Conservation (phyloP, 116 monocot genomes). For the Trichopus zeylanicus region DNA sequence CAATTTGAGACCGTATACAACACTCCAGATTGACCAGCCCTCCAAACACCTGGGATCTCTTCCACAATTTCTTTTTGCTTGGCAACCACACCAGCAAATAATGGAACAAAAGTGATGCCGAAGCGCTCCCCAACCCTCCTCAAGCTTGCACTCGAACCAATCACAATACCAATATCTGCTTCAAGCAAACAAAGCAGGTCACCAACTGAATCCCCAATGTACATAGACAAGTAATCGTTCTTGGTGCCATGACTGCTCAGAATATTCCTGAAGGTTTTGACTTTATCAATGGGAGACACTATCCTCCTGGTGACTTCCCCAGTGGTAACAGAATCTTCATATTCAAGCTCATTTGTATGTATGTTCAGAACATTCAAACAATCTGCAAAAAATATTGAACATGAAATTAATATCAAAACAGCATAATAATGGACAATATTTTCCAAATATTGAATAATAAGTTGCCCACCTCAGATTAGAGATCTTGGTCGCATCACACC, state of each 20-base stretch:
- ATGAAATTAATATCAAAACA: background rate
- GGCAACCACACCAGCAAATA: constrained; percentile 52
- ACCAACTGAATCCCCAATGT: constrained; percentile 83
- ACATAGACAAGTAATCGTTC: constrained; percentile 38
- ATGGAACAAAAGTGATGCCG: constrained; percentile 69
- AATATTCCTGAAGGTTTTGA: constrained; percentile 44
- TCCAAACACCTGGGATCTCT: constrained; percentile 26
- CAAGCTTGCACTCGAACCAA: constrained; percentile 72
- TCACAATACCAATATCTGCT: constrained; percentile 88
- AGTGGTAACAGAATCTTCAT: constrained; percentile 52
- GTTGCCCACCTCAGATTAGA: no score
- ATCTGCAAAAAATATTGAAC: constrained; percentile 22
- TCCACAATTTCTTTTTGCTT: constrained; percentile 50
- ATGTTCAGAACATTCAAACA: constrained; percentile 39
- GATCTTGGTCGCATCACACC: no score
- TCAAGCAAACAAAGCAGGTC: constrained; percentile 83
- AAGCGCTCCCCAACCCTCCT: constrained; percentile 60
- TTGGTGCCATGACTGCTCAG: constrained; percentile 4
- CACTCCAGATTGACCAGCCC: constrained; percentile 56
- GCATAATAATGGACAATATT: background rate
- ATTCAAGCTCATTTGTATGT: constrained; percentile 78
- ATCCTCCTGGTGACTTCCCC: constrained; percentile 61
- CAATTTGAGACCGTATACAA: constrained; percentile 85
- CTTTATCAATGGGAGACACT: constrained; percentile 72
- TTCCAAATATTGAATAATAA: no score